A percentile compares a stretch with the other conserved stretches of the same genome.
Evolutionary conservation across 345 rosid genomes (phyloP).

Genomic region (Citrus sp.): DNA sequence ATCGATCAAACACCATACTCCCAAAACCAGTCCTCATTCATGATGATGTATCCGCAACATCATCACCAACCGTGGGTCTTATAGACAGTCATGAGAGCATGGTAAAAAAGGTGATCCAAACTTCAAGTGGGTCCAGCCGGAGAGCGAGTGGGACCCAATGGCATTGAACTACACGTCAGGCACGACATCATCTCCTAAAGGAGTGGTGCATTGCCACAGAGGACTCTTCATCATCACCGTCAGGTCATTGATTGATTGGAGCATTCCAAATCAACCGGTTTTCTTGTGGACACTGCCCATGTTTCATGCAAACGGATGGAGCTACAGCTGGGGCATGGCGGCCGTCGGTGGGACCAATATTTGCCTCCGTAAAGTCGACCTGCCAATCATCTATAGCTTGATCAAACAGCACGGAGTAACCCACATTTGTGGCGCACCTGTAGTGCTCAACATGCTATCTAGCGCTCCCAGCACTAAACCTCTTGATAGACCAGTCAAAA

Average conservation of each 20-base stretch:
- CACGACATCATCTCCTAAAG: constrained; percentile 15
- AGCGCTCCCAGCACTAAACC: constrained; percentile 6
- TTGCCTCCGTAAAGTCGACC: constrained; percentile 27
- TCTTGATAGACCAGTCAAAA: constrained; percentile 13
- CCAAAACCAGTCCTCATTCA: too few relatives aligned
- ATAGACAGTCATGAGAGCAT: too few relatives aligned
- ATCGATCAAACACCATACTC: too few relatives aligned
- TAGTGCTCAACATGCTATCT: constrained; percentile 21
- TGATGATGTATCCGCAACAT: too few relatives aligned
- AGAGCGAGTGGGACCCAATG: not conserved
- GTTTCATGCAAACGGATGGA: constrained; percentile 41
- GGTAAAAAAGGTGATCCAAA: too few relatives aligned
- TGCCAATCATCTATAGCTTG: constrained; percentile 14
- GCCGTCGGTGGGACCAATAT: constrained; percentile 35
- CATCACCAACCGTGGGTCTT: too few relatives aligned
- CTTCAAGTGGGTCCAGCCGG: too few relatives aligned
- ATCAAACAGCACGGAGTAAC: constrained; percentile 28
- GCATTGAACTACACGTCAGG: constrained; percentile 33
- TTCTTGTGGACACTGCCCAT: constrained; percentile 36
- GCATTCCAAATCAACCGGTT: constrained; percentile 19
- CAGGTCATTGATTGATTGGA: constrained; percentile 17
- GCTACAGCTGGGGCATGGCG: constrained; percentile 34
- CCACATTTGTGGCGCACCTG: constrained; percentile 35
- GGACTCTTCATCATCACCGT: constrained; percentile 27
- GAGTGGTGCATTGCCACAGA: constrained; percentile 26